Evolutionary conservation across 306 rosid genomes (phyloP).

Genomic region (Trifolium subterraneum): DNA sequence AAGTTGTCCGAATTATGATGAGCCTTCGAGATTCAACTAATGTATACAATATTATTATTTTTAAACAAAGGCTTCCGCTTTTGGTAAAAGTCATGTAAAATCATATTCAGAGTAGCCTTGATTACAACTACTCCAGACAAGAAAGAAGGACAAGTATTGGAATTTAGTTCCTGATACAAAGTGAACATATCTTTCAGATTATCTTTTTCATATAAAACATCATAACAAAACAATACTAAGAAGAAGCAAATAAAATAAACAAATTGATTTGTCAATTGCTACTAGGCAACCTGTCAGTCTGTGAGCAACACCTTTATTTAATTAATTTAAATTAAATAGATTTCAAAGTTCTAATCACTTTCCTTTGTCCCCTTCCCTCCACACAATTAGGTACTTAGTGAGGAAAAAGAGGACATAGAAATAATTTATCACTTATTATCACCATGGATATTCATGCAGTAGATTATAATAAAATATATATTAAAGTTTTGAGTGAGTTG

Average conservation of each 20-base stretch:
- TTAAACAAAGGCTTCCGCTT: not conserved
- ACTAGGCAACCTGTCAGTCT: slow-evolving; percentile 42
- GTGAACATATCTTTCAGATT: slow-evolving; percentile 28
- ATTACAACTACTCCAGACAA: slow-evolving; percentile 42
- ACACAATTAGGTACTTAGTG: slow-evolving; percentile 43
- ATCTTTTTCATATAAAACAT: slow-evolving; percentile 13
- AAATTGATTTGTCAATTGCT: slow-evolving; percentile 21
- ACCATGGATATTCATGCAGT: slow-evolving; percentile 22
- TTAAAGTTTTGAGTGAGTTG: slow-evolving; percentile 33
- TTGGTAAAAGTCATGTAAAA: not conserved
- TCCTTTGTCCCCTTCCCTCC: slow-evolving; percentile 54
- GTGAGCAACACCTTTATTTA: slow-evolving; percentile 38
- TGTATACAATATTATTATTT: too few relatives aligned
- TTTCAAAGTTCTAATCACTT: slow-evolving; percentile 44
- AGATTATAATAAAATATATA: slow-evolving; percentile 26
- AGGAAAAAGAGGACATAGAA: slow-evolving; percentile 5
- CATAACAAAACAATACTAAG: not conserved
- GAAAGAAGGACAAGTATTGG: slow-evolving; percentile 38
- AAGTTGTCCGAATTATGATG: too few relatives aligned
- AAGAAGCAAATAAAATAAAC: not conserved
- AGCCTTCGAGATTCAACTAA: too few relatives aligned
- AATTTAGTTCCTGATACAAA: slow-evolving; percentile 38
- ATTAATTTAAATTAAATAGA: slow-evolving; percentile 36
- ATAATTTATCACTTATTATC: slow-evolving; percentile 4
- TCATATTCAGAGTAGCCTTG: slow-evolving; percentile 5